Evolutionary conservation across 306 rosid genomes (phyloP).

Genomic region (Cucumis melo): DNA sequence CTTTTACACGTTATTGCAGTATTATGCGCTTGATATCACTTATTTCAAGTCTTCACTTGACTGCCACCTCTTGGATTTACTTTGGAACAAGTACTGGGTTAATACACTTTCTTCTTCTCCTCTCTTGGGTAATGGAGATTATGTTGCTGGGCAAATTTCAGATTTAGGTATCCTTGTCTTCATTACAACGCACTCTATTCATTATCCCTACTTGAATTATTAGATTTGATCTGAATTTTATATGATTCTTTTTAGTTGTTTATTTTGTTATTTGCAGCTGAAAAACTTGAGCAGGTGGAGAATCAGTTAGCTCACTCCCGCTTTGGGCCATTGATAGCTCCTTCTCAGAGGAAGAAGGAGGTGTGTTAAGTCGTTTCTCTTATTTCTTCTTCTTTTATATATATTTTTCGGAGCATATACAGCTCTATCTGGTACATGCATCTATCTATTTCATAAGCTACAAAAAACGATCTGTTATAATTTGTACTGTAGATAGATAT

Average conservation of each 20-base stretch:
- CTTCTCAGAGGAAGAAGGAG: conserved; percentile 78
- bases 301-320: conserved; percentile 85
- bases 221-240: neutral
- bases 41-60: conserved; percentile 93
- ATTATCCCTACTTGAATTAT: neutral
- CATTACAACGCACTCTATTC: neutral
- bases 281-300: conserved; percentile 93
- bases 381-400: neutral
- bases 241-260: conserved; percentile 4
- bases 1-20: conserved; percentile 39
- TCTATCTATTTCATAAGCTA: neutral
- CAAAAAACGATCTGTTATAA: neutral
- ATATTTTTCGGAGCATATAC: neutral
- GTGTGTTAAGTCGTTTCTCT: conserved; percentile 17
- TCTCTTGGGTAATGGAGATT: conserved; percentile 84
- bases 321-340: conserved; percentile 64
- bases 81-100: conserved; percentile 97
- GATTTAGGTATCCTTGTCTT: conserved; percentile 52
- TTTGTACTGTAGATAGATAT: neutral
- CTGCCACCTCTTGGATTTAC: conserved; percentile 80
- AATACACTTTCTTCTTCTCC: conserved; percentile 91
- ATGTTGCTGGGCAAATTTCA: conserved; percentile 88
- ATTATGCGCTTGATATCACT: conserved; percentile 84
- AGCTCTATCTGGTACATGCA: neutral
- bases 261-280: conserved; percentile 45